Evolutionary conservation across 441 rosid genomes (phyloP), one percentile per base, ranked within the genome.

Genomic region (Pelargonium fulgidum): DNA sequence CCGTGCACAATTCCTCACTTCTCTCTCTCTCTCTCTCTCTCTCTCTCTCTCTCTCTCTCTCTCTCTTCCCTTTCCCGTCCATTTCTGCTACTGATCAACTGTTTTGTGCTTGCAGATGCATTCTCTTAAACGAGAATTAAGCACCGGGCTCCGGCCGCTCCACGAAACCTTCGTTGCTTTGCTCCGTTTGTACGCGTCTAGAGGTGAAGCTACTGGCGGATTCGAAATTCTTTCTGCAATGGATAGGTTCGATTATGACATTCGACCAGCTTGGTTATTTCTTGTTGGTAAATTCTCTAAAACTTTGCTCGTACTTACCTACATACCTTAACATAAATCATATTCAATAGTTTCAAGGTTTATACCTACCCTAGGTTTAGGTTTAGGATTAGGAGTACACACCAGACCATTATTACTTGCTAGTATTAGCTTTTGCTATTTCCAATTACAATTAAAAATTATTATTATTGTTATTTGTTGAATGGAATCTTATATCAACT

Each of bases 191-290:
- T 91, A 83, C 63, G 97, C 89, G n/a, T 84, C 93, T 0, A 89
- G 77, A 78, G 97, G 97, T 12, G 76, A 77, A 66, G 89, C 89
- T 54, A 85, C 80, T 13, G 82, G 83, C 81, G 98, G 89, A 19
- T 67, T 88, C 69, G 97, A 91, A 62, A 78, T 91, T 13, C 89
- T 93, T 41, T 90, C 89, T 2, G 90, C 96, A 0, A 89, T 89
- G 97, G 95, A 89, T 76, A 91, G 86, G 70, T 77, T 91, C 29
- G 84, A 84, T 64, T 91, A 88, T 29, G 93, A 89, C 68, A 84
- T 93, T 78, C 96, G 93, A 58, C 85, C 76, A 74, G 95, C 97
- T 62, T 93, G 98, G 98, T 66, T 89, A 3, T 72, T 89, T 77
- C 87, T 93, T 80, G 97, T 93, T 79, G 96, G 98, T 93, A 89